phyloP scores from a whole-genome alignment of 177 flowering plant genomes.

The Vitis hybrid region DNA sequence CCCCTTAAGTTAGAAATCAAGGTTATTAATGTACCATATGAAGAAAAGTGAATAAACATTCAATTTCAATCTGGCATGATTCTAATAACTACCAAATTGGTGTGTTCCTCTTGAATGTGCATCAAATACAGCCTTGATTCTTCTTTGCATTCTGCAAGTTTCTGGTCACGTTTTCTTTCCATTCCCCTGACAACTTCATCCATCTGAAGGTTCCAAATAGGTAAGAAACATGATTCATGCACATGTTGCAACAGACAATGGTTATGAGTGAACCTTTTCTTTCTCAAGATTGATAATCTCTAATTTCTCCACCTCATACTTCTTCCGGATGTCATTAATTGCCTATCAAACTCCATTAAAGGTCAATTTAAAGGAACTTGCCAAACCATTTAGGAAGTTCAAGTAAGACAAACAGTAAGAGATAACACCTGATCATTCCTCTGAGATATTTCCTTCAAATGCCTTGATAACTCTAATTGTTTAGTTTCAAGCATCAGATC shows the following conservation, averaged over 20 bases:
- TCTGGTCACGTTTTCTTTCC: constrained; percentile 58
- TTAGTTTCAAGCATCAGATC: constrained; percentile 85
- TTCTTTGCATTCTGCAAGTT: constrained; percentile 61
- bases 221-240: constrained; percentile 5
- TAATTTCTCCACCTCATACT: constrained; percentile 85
- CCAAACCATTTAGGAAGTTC: neutral
- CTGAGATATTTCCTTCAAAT: constrained; percentile 92
- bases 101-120: constrained; percentile 71
- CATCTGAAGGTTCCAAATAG: constrained; percentile 46
- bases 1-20: neutral
- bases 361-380: constrained; percentile 10
- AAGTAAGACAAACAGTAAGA: neutral
- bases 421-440: constrained; percentile 87
- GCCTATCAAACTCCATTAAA: constrained; percentile 50
- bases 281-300: constrained; percentile 76
- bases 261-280: constrained; percentile 65
- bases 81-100: constrained; percentile 54
- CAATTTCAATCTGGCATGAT: neutral
- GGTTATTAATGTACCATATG: neutral
- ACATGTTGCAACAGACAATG: neutral
- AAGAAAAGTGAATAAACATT: neutral
- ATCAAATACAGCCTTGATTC: constrained; percentile 54
- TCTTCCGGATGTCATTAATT: constrained; percentile 88
- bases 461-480: constrained; percentile 81
- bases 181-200: constrained; percentile 52